A percentile compares a stretch with the other conserved stretches of the same genome.
Conservation (phyloP, 2,329 filamentous ascomycete species). For the Nectriaceae sp. region DNA sequence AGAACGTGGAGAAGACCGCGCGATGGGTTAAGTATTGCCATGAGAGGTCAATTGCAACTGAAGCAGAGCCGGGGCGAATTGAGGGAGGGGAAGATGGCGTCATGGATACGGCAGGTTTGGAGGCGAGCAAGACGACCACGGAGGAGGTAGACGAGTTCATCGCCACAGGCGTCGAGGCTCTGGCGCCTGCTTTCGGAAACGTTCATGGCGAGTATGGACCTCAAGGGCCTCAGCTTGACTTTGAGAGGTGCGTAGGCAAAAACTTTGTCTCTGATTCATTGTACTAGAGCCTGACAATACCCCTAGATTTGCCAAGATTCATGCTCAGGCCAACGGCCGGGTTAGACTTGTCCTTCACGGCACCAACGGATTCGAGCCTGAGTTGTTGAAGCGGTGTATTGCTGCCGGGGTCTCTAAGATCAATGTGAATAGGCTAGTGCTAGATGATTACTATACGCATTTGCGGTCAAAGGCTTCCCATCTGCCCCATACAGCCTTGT, state of each 20-base stretch:
- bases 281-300: not conserved
- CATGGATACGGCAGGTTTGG: conserved; percentile 53
- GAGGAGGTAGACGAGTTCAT: conserved; percentile 71
- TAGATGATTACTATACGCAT: conserved; percentile 32
- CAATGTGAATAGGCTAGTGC: conserved; percentile 57
- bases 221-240: conserved; percentile 63
- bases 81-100: conserved; percentile 66
- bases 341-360: conserved; percentile 55
- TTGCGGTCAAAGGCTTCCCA: conserved; percentile 1
- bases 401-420: conserved; percentile 52
- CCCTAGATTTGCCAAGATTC: conserved; percentile 18
- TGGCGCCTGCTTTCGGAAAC: conserved; percentile 76
- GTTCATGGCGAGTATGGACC: conserved; percentile 74
- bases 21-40: conserved; percentile 6
- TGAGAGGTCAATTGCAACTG: conserved; percentile 4
- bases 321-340: conserved; percentile 33
- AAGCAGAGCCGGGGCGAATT: conserved; percentile 13
- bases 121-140: conserved; percentile 60
- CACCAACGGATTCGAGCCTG: conserved; percentile 54
- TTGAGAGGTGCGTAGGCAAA: conserved; percentile 15
- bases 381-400: conserved; percentile 54
- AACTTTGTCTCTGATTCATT: not conserved
- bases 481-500: conserved; percentile 31
- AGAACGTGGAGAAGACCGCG: conserved; percentile 53
- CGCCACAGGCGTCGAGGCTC: conserved; percentile 70